Conservation (phyloP, 345 rosid species). For the Noccaea caerulescens region DNA sequence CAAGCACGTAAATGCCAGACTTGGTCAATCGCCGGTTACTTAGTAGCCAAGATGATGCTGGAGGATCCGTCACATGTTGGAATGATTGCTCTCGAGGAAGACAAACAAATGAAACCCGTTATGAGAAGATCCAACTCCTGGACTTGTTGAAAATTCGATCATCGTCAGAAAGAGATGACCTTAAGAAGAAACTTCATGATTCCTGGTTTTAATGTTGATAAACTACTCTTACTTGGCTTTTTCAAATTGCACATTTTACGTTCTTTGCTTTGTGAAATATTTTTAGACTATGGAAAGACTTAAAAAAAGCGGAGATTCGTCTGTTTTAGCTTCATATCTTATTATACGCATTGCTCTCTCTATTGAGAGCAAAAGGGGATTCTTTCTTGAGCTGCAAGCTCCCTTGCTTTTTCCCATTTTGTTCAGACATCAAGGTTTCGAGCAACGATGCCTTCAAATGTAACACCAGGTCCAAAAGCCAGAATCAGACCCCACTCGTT, state of each 20-base stretch:
- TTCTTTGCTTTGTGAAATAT: conserved; percentile 35
- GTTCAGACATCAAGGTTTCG: conserved; percentile 64
- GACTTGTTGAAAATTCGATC: conserved; percentile 44
- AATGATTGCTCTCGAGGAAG: conserved; percentile 86
- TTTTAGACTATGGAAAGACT: conserved; percentile 28
- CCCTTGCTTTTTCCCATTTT: not conserved
- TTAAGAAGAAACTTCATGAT: conserved; percentile 26
- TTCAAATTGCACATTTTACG: conserved; percentile 15
- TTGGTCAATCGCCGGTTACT: conserved; percentile 92
- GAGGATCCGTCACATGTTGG: conserved; percentile 97
- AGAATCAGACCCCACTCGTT: conserved; percentile 80
- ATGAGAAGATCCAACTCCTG: conserved; percentile 85
- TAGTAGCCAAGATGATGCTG: conserved; percentile 94
- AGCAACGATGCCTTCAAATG: conserved; percentile 95
- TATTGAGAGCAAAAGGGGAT: conserved; percentile 3
- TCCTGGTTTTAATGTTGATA: conserved; percentile 30
- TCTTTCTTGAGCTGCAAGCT: conserved; percentile 37
- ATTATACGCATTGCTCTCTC: conserved; percentile 25
- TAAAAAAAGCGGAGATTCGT: not conserved
- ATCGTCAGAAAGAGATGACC: conserved; percentile 9
- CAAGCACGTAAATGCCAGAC: conserved; percentile 85
- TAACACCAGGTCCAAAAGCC: conserved; percentile 97
- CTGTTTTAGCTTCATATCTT: conserved; percentile 22
- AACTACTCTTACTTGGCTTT: conserved; percentile 23
- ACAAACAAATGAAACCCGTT: conserved; percentile 77